Evolutionary conservation across 2,329 filamentous ascomycete genomes (phyloP).

Genomic region (Torrubiella hemipterigena): DNA sequence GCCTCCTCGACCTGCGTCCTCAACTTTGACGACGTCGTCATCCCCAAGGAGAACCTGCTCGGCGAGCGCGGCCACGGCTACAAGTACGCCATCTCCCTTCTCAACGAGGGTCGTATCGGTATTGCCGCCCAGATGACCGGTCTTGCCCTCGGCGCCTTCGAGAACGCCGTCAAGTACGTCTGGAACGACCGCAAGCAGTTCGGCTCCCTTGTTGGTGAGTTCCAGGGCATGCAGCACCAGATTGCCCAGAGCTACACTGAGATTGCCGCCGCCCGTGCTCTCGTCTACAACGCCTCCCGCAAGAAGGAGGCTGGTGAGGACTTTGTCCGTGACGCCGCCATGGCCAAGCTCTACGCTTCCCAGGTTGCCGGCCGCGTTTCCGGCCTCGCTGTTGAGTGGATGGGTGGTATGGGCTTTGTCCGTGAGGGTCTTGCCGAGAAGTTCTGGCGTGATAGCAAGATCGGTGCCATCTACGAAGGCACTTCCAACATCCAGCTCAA

Average conservation of each 20-base stretch:
- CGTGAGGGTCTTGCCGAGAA: slow-evolving; percentile 95
- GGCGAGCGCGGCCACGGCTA: slow-evolving; percentile 87
- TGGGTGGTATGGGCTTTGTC: slow-evolving; percentile 99
- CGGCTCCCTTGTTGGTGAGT: slow-evolving; percentile 82
- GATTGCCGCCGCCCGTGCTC: slow-evolving; percentile 77
- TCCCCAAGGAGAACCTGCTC: slow-evolving; percentile 79
- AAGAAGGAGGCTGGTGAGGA: slow-evolving; percentile 97
- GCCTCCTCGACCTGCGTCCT: slow-evolving; percentile 94
- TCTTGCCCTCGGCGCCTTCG: slow-evolving; percentile 83
- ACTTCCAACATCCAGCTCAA: slow-evolving; percentile 61
- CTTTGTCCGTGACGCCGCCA: slow-evolving; percentile 91
- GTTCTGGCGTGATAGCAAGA: slow-evolving; percentile 96
- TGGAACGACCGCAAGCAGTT: slow-evolving; percentile 99
- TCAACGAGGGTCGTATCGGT: slow-evolving; percentile 95
- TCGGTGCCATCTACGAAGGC: slow-evolving; percentile 94
- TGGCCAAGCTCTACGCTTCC: slow-evolving; percentile 92
- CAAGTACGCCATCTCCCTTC: slow-evolving; percentile 88
- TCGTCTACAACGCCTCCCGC: slow-evolving; percentile 91
- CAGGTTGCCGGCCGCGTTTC: slow-evolving; percentile 85
- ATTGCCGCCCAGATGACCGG: slow-evolving; percentile 99
- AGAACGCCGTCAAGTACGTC: slow-evolving; percentile 84
- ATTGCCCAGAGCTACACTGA: slow-evolving; percentile 93
- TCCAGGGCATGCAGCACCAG: slow-evolving; percentile 99
- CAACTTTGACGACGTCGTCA: slow-evolving; percentile 91
- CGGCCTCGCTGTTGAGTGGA: slow-evolving; percentile 89